A percentile compares a stretch with the other conserved stretches of the same genome.
Conservation (phyloP, 805 yeast species). For the Brettanomyces sp. region DNA sequence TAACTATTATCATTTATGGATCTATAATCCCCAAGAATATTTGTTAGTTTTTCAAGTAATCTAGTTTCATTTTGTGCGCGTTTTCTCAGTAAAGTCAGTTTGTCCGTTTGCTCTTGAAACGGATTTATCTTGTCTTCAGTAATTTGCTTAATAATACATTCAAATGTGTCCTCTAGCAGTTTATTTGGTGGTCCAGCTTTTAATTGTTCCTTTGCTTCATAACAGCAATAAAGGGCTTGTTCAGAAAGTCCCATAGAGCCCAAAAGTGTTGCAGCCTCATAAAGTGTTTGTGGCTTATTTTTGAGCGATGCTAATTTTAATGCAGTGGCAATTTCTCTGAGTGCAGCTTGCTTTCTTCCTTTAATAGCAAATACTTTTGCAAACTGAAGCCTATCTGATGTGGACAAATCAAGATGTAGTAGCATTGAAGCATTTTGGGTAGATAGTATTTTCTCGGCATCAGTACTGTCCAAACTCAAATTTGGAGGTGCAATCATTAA, state of each 20-base stretch:
- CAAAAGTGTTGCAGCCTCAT: not conserved
- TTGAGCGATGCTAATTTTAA: not conserved
- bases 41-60: not conserved
- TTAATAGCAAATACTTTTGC: not conserved
- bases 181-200: not conserved
- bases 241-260: not conserved
- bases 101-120: not conserved
- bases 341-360: slow-evolving; percentile 1
- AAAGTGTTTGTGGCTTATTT: not conserved
- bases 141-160: not conserved
- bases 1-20: not conserved
- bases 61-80: not conserved
- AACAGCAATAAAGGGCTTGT: not conserved
- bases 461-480: not conserved
- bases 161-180: not conserved
- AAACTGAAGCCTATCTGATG: not conserved
- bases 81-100: no score
- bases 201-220: not conserved
- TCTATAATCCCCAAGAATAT: not conserved
- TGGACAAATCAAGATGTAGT: not conserved
- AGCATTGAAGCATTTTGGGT: not conserved
- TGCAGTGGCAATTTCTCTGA: not conserved
- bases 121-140: not conserved
- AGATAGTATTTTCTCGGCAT: not conserved
- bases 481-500: not conserved